Evolutionary conservation across 176 grass and related monocot species (phyloP), one percentile per base, ranked within the genome.

Genomic region (Aegilops speltoides): DNA sequence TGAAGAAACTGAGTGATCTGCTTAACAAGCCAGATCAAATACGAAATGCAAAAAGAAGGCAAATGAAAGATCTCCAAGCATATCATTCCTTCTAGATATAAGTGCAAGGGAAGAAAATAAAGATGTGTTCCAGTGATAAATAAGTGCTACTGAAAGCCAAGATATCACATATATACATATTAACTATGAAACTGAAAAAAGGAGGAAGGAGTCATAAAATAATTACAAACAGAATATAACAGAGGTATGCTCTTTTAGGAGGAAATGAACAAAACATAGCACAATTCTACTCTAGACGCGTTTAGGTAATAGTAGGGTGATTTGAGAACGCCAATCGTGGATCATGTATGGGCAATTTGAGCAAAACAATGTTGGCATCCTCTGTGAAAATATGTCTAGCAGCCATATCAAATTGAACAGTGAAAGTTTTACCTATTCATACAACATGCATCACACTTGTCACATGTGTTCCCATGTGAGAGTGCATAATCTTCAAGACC

Each of bases 401-500:
- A 85, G 3, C 2, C 16, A 33, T 26, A 56, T 75, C 57, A 63
- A 65, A 80, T 54, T 61, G 7, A 65, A 11, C 28, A 64, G 31
- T 3, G 34, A 70, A 81, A 73, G 12, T 65, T 75, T 86, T 92
- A 95, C 93, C 90, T 91, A 73, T 83, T 83, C 62, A 76, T 56
- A 77, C 34, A 87, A 52, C 88, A 95, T 76, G 23, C 17, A 20
- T 77, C 80, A 89, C 93, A 95, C 60, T 87, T 93, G 40, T 82
- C 81, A 76, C 63, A 72, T 72, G 68, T 65, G 57, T 91, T 89
- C 85, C 65, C 91, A 90, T 95, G 90, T 76, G 61, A 87, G 45
- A 93, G 88, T 50, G 84, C 60, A 34, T 95, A 91, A 50, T 86
- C 73, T 91, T 89, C 72, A 70, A 95, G 90, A 41, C 90, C 86